Conservation (phyloP, 176 grass and related monocot species). For the Avena atlantica region DNA sequence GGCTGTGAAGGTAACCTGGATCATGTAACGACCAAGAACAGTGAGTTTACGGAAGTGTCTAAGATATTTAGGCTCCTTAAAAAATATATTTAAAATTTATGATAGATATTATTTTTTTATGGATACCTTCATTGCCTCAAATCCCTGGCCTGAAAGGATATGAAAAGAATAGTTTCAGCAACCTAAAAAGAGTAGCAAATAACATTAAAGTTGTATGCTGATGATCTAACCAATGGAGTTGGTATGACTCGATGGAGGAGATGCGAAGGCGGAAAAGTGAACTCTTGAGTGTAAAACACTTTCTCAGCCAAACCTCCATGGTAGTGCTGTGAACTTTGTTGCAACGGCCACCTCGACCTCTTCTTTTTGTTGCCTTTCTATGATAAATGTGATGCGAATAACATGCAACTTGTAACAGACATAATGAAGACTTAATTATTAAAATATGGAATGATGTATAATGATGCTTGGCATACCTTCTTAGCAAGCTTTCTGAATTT, state of each 20-base stretch:
- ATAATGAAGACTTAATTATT: no score
- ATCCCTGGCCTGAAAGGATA: conserved; percentile 72
- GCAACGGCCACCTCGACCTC: no score
- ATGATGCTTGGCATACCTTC: no score
- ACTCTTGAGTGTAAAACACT: conserved; percentile 45
- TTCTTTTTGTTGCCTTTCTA: no score
- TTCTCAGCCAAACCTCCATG: no score
- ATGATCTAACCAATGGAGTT: conserved; percentile 60
- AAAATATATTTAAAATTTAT: background rate
- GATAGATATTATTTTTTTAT: background rate
- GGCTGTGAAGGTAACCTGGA: conserved; percentile 81
- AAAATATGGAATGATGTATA: no score
- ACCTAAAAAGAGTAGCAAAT: conserved; percentile 8
- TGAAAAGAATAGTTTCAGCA: conserved; percentile 23
- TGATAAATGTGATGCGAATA: no score
- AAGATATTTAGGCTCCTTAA: background rate
- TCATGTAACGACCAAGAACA: conserved; percentile 38
- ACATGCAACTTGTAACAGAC: no score
- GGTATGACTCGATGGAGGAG: conserved; percentile 31
- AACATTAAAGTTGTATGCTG: background rate
- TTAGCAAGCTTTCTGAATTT: no score
- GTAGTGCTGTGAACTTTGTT: no score
- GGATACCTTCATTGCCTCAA: conserved; percentile 79
- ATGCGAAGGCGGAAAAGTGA: conserved; percentile 62
- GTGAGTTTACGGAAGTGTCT: background rate